A percentile compares a stretch with the other conserved stretches of the same genome.
Evolutionary conservation across 2,329 filamentous ascomycete species (phyloP).

Genomic region (Botrytis byssoidea): DNA sequence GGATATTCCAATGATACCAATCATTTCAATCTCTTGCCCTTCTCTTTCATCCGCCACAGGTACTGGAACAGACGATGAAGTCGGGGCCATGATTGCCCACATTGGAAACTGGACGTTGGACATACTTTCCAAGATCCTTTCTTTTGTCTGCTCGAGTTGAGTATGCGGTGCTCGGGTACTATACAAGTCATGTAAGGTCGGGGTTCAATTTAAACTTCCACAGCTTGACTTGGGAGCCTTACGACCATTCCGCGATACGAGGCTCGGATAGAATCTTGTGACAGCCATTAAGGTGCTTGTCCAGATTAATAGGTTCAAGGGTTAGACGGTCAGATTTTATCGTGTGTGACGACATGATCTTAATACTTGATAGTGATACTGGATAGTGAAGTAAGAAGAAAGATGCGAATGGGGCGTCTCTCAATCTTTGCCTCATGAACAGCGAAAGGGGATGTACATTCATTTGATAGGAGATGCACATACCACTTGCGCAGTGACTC

Average conservation of each 20-base stretch:
- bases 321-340: neutral
- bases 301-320: conserved; percentile 6
- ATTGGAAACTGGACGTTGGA: neutral
- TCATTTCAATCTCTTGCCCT: neutral
- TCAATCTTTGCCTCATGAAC: neutral
- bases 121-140: neutral
- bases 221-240: neutral
- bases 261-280: conserved; percentile 1
- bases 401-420: neutral
- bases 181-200: neutral
- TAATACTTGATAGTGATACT: too few species aligned
- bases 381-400: neutral
- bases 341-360: neutral
- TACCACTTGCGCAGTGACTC: neutral
- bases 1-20: conserved; percentile 11
- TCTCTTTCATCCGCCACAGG: neutral
- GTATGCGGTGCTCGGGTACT: neutral
- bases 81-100: conserved; percentile 2
- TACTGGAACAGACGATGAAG: neutral
- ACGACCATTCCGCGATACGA: conserved; percentile 7
- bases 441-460: neutral
- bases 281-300: neutral
- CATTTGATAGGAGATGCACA: neutral
- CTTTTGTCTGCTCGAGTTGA: neutral
- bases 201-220: neutral